Base-by-base conservation (phyloP, 306 rosid species). In the Sesbania bispinosa region DNA sequence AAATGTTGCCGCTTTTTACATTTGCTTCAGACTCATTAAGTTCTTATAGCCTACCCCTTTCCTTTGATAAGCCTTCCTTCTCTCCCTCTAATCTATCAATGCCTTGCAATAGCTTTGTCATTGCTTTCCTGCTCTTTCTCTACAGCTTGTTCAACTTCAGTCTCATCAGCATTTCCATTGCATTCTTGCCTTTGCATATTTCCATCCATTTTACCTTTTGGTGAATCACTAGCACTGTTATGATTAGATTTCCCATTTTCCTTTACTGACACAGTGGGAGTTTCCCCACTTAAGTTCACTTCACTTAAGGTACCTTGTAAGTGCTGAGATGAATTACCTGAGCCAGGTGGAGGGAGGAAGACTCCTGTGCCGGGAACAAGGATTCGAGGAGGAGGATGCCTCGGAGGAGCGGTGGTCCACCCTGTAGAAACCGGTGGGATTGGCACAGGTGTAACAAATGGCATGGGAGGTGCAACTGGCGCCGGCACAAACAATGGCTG, bases 331-430 rank as follows among this genome's bases (percentile, higher is more conserved):
- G 96, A 70, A 74, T 77, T 90, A 46, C 83, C 87, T 0, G 97
- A 86, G 10, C 96, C 95, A 2, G 96, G 87, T 46, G 98, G 98
- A 70, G 98, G 98, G 20, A 94, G 89, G 84, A 94, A 94, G 59
- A 94, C 98, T 73, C 98, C 98, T 0, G 98, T 94, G 30, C 99
- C 99, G 0, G 99, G 92, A n/a, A 67, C 80, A 13, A 78, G 87
- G 64, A 90, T 58, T 73, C 92, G 81, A 19, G 97, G 94, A 14
- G 94, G 81, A 38, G 97, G 96, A 27, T 93, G 98, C 85, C 89
- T 84, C 15, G 83, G 71, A 41, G 93, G 96, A 57, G 94, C 88
- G 2, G 90, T 55, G 10, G 89, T 35, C 98, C 98, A 93, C 67
- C 87, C 87, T 0, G 88, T 10, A 2, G 97, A 83, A 67, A 83